phyloP scores from a whole-genome alignment of 1,284 basidiomycete genomes.

The Cryptococcus neoformans region DNA sequence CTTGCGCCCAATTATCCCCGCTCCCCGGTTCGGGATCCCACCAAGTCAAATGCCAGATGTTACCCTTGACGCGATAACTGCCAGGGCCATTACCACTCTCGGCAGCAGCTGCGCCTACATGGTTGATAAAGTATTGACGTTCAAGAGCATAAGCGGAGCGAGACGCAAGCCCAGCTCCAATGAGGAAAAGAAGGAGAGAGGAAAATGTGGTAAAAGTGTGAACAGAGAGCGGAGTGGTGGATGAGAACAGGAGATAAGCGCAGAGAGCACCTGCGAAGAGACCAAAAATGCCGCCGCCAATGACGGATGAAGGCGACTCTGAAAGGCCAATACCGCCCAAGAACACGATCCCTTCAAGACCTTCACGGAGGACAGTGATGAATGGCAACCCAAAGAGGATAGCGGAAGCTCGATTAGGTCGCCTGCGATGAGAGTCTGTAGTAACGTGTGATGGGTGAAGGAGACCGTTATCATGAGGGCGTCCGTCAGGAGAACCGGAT shows the following conservation, averaged over 20 bases:
- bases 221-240: constrained; percentile 50
- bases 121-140: constrained; percentile 60
- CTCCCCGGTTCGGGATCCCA: constrained; percentile 63
- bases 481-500: neutral
- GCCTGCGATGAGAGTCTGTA: neutral
- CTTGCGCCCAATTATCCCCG: constrained; percentile 49
- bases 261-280: constrained; percentile 62
- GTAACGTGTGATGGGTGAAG: constrained; percentile 3
- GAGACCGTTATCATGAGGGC: constrained; percentile 4
- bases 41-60: constrained; percentile 80
- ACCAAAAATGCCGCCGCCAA: constrained; percentile 61
- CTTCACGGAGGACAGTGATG: constrained; percentile 85
- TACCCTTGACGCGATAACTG: constrained; percentile 68
- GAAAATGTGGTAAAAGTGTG: constrained; percentile 74
- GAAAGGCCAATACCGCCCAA: constrained; percentile 65
- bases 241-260: constrained; percentile 33
- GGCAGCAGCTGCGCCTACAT: constrained; percentile 66
- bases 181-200: constrained; percentile 79
- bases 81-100: constrained; percentile 79
- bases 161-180: constrained; percentile 84
- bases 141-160: constrained; percentile 68
- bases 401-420: constrained; percentile 32
- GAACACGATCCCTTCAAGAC: constrained; percentile 84
- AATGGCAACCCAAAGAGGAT: constrained; percentile 77
- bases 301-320: constrained; percentile 17